Evolutionary conservation across 352 stramenopile genomes (phyloP).

Genomic region (Achlya hypogyna): DNA sequence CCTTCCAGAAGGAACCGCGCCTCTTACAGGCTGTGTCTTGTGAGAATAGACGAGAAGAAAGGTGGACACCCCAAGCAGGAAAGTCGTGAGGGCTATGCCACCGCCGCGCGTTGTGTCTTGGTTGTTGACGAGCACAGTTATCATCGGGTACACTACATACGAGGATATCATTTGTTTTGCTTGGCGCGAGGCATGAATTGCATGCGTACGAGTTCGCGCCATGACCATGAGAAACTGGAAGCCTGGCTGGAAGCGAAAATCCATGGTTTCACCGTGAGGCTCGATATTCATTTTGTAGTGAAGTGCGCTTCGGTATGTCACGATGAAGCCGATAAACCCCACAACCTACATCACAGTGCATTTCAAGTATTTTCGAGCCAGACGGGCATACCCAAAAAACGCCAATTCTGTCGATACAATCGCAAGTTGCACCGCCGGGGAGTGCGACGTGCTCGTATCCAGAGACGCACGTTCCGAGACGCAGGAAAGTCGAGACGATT

Average conservation of each 20-base stretch:
- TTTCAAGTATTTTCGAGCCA: neutral
- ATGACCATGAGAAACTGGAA: constrained; percentile 19
- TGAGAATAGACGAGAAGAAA: constrained; percentile 15
- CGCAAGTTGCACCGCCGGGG: constrained; percentile 1
- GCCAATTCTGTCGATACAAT: constrained; percentile 7
- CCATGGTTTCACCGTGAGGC: constrained; percentile 14
- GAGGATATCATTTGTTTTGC: neutral
- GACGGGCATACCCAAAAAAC: constrained; percentile 17
- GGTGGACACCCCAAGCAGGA: neutral
- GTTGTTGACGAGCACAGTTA: constrained; percentile 6
- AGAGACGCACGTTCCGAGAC: constrained; percentile 6
- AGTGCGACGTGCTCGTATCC: constrained; percentile 11
- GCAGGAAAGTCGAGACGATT: neutral
- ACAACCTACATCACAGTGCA: neutral
- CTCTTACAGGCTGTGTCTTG: constrained; percentile 15
- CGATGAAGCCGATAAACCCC: constrained; percentile 12
- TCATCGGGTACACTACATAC: constrained; percentile 8
- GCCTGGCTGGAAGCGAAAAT: constrained; percentile 17
- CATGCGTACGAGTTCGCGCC: neutral
- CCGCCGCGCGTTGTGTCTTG: neutral
- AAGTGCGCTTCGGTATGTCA: constrained; percentile 12
- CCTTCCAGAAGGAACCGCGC: neutral
- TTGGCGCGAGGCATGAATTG: neutral
- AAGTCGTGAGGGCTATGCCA: neutral
- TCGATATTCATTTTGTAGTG: constrained; percentile 21